phyloP scores from a whole-genome alignment of 2,329 filamentous ascomycete genomes.

The Huntiella savannae region DNA sequence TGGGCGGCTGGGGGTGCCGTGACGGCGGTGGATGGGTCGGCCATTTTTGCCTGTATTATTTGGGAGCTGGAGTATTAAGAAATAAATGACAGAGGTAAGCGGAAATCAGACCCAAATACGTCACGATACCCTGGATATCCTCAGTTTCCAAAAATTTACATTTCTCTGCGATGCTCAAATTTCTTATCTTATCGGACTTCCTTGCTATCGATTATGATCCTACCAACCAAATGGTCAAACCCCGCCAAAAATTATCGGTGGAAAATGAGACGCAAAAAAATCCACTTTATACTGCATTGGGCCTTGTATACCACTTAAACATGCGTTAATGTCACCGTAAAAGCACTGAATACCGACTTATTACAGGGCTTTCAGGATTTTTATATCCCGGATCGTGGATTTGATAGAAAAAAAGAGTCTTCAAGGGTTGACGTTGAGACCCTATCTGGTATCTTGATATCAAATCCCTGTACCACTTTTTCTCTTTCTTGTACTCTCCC shows the following conservation, averaged over 20 bases:
- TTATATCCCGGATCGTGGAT: background rate
- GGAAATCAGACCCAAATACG: background rate
- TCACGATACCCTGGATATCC: background rate
- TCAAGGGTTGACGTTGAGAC: too few species aligned
- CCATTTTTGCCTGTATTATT: background rate
- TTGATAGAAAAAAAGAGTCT: background rate
- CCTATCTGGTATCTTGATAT: too few species aligned
- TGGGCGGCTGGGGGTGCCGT: background rate
- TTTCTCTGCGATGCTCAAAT: background rate
- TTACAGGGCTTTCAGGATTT: too few species aligned
- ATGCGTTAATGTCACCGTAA: background rate
- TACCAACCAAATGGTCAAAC: constrained; percentile 17
- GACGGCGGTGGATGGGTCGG: constrained; percentile 5
- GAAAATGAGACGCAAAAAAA: constrained; percentile 2
- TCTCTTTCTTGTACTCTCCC: background rate
- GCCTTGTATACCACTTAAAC: constrained; percentile 2
- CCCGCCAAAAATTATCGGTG: constrained; percentile 8
- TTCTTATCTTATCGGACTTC: constrained; percentile 5
- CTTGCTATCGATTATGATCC: constrained; percentile 10
- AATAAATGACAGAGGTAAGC: background rate
- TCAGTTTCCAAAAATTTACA: constrained; percentile 5
- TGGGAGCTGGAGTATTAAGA: background rate
- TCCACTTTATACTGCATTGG: constrained; percentile 1
- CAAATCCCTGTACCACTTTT: background rate
- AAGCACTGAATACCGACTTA: background rate